Conservation (phyloP, 2,329 filamentous ascomycete genomes). For the Alternaria sp. region DNA sequence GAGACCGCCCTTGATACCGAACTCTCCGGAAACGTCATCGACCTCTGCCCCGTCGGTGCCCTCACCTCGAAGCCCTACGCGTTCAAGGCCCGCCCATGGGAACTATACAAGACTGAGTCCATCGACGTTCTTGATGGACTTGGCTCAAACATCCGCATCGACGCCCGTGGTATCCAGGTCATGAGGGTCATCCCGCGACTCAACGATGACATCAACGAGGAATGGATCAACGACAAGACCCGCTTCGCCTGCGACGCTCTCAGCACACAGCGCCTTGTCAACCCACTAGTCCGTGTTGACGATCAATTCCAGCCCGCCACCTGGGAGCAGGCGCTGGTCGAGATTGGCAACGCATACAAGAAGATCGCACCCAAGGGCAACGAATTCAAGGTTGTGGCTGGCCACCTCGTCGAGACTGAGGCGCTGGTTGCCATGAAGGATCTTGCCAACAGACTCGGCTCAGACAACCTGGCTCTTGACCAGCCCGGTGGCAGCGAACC, state of each 20-base stretch:
- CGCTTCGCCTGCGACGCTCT: slow-evolving; percentile 96
- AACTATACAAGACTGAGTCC: slow-evolving; percentile 93
- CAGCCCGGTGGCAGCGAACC: slow-evolving; percentile 83
- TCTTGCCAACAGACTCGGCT: slow-evolving; percentile 92
- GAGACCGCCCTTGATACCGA: slow-evolving; percentile 94
- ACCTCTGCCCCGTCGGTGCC: slow-evolving; percentile 96
- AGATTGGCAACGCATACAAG: slow-evolving; percentile 82
- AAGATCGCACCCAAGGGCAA: slow-evolving; percentile 82
- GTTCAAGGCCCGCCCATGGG: slow-evolving; percentile 96
- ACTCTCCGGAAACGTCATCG: slow-evolving; percentile 95
- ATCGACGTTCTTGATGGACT: slow-evolving; percentile 93
- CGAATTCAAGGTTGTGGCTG: slow-evolving; percentile 94
- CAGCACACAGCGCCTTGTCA: slow-evolving; percentile 93
- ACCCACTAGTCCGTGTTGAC: slow-evolving; percentile 84
- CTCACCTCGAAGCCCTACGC: slow-evolving; percentile 97
- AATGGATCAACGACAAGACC: slow-evolving; percentile 99
- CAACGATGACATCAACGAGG: slow-evolving; percentile 98
- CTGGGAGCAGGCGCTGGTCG: slow-evolving; percentile 93
- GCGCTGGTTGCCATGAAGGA: slow-evolving; percentile 97
- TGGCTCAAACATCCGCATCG: slow-evolving; percentile 92
- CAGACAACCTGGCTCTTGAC: slow-evolving; percentile 93
- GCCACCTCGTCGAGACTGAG: slow-evolving; percentile 89
- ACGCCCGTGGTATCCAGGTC: slow-evolving; percentile 91
- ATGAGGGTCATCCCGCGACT: slow-evolving; percentile 92
- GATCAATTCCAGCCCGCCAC: slow-evolving; percentile 90